Percentiles rank a stretch among this genome's conserved stretches.
Evolutionary conservation across 2,329 filamentous ascomycete species (phyloP).

Genomic region (Aspergillus ustus): DNA sequence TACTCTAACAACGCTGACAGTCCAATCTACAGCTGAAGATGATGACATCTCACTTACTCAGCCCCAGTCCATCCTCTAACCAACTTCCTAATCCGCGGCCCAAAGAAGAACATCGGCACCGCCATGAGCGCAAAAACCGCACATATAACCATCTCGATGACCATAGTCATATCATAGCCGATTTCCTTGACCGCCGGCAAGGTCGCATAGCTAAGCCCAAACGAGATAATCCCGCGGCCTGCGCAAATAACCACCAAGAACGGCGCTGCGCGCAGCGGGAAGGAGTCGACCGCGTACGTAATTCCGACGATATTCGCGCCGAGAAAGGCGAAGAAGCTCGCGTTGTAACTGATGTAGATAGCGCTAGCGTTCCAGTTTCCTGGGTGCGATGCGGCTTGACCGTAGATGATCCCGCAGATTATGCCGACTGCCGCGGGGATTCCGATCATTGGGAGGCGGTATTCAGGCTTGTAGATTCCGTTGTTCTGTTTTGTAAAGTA

Average conservation of each 20-base stretch:
- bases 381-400: slow-evolving; percentile 9
- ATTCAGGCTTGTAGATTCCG: slow-evolving; percentile 11
- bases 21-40: too few species aligned
- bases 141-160: slow-evolving; percentile 15
- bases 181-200: slow-evolving; percentile 6
- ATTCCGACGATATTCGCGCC: slow-evolving; percentile 13
- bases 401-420: slow-evolving; percentile 17
- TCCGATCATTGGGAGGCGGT: slow-evolving; percentile 10
- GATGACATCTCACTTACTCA: not conserved
- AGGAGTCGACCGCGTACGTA: slow-evolving; percentile 16
- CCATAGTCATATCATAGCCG: slow-evolving; percentile 15
- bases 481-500: not conserved
- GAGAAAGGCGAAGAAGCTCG: slow-evolving; percentile 16
- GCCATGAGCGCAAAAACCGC: slow-evolving; percentile 11
- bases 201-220: slow-evolving; percentile 13
- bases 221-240: slow-evolving; percentile 15
- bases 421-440: slow-evolving; percentile 5
- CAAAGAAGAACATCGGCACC: slow-evolving; percentile 13
- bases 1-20: too few species aligned
- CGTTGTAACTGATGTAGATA: slow-evolving; percentile 15
- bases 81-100: not conserved
- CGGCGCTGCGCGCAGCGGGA: slow-evolving; percentile 14
- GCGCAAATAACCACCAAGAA: slow-evolving; percentile 19
- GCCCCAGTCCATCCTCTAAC: not conserved
- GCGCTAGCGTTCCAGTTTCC: slow-evolving; percentile 10